Base-by-base conservation (phyloP, 2,329 filamentous ascomycete species). In the Cryphonectria radicalis region DNA sequence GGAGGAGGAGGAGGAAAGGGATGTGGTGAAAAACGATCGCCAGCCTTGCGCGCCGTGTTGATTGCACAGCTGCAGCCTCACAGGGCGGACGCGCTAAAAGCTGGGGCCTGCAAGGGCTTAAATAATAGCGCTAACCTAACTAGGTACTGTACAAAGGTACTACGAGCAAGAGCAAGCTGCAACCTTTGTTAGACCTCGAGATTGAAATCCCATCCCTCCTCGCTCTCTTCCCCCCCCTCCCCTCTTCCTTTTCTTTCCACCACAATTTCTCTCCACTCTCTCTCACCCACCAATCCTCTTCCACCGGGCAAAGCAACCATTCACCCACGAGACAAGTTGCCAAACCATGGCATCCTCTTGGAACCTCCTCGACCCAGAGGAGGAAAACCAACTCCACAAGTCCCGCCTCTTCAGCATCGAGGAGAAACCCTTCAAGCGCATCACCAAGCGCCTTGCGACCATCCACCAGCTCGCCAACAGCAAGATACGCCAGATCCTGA, bases 381-480 rank as follows among this genome's bases (percentile, higher is more conserved):
- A 94, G 75, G 92, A 94, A 82, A 91, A 94, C 80, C 91, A 94
- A 74, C 90, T 98, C 53, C 95, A 98, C 84, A 95, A 95, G 78
- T 88, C 88, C 42, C 93, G 95, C 59, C 91, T 98, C 4, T 88
- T 98, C 53, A 93, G 93, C 74, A 92, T 98, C 73, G 95, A 98
- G 84, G 93, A 97, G 79, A 94, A 94, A 71, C 94, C 94, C 0
- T 98, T 97, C 84, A 93, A 93, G 80, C 92, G 95, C 73, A 90
- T 98, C 72, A 93, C 93, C 32, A 94, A 94, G 82, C 91, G 93
- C 43, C 88, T 98, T 11, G 86, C 93, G 6, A 87, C 88, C 32
- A 88, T 92, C 22, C 89, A 90, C 68, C 89, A 91, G 28, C 86
- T 93, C 42, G 85, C 92, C 25, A 83, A 86, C 72, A 77, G 80